Percentiles rank a stretch among this genome's conserved stretches.
These are phyloP conservation scores for Fusarium nodosum DNA, from an alignment of 2,329 filamentous ascomycete species.

Conservation along the genomic window DNA sequence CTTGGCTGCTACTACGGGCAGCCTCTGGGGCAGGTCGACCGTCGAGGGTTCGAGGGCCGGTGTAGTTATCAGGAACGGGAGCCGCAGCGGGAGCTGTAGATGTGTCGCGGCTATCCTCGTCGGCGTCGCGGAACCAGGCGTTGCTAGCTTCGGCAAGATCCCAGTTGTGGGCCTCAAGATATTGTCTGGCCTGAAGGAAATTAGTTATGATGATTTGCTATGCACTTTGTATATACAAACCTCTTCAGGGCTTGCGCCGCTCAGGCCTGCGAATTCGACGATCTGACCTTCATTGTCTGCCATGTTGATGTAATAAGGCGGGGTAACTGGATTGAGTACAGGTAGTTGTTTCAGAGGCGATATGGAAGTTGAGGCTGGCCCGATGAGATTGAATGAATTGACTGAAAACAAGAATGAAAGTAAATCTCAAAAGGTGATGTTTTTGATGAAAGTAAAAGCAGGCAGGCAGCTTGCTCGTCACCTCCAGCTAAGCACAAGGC, in stretches of 20 bases:
- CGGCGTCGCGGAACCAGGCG: slow-evolving; percentile 68
- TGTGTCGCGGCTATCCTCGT: slow-evolving; percentile 64
- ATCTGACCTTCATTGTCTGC: slow-evolving; percentile 51
- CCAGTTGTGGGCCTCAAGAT: slow-evolving; percentile 75
- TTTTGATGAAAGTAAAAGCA: slow-evolving; percentile 21
- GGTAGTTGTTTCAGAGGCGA: neutral
- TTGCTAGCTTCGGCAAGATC: slow-evolving; percentile 73
- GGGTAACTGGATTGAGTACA: slow-evolving; percentile 32
- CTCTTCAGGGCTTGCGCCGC: slow-evolving; percentile 48
- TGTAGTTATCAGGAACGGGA: slow-evolving; percentile 61
- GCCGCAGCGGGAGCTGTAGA: slow-evolving; percentile 56
- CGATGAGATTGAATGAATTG: neutral
- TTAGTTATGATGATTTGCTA: neutral
- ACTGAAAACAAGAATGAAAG: neutral
- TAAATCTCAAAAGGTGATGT: neutral
- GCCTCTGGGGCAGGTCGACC: slow-evolving; percentile 68
- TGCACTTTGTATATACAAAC: slow-evolving; percentile 25
- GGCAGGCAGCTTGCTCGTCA: slow-evolving; percentile 50
- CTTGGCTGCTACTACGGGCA: slow-evolving; percentile 47
- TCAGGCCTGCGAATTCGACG: slow-evolving; percentile 50
- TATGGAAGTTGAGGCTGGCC: neutral
- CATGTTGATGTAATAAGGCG: slow-evolving; percentile 49
- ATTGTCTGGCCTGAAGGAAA: slow-evolving; percentile 71
- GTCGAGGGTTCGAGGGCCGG: slow-evolving; percentile 73
- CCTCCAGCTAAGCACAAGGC: slow-evolving; percentile 46